Evolutionary conservation across 805 yeast genomes (phyloP).

Genomic region (Yarrowia phangngaensis): DNA sequence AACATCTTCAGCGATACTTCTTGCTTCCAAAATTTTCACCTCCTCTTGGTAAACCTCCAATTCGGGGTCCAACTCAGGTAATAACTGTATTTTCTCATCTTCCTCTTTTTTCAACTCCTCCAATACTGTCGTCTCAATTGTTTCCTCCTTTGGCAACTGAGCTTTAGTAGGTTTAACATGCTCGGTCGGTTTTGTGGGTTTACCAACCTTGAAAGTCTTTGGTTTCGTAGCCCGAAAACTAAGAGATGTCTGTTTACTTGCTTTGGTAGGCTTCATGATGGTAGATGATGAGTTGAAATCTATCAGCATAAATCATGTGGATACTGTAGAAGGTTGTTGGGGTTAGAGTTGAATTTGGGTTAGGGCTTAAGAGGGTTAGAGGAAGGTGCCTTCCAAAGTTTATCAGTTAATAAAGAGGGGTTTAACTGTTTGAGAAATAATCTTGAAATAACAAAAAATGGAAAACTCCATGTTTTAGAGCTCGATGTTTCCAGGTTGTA

Average conservation of each 20-base stretch:
- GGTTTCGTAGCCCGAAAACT: constrained; percentile 10
- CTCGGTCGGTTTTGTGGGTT: too few species aligned
- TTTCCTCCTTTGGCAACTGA: not conserved
- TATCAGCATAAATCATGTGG: too few species aligned
- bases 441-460: too few species aligned
- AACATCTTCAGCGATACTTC: constrained; percentile 33
- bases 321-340: too few species aligned
- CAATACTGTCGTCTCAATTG: constrained; percentile 6
- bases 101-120: constrained; percentile 4
- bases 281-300: too few species aligned
- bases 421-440: too few species aligned
- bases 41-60: not conserved
- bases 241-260: constrained; percentile 2
- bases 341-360: too few species aligned
- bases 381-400: too few species aligned
- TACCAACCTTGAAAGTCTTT: not conserved
- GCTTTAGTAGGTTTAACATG: not conserved
- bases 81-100: not conserved
- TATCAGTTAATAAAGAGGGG: too few species aligned
- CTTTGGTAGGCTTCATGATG: constrained; percentile 2
- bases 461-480: too few species aligned
- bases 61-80: constrained; percentile 4
- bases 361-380: too few species aligned
- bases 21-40: not conserved
- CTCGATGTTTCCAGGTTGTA: too few species aligned